These are phyloP conservation scores for Linaria vulgaris DNA, from an alignment of 257 asterid species.

Conservation along the genomic window DNA sequence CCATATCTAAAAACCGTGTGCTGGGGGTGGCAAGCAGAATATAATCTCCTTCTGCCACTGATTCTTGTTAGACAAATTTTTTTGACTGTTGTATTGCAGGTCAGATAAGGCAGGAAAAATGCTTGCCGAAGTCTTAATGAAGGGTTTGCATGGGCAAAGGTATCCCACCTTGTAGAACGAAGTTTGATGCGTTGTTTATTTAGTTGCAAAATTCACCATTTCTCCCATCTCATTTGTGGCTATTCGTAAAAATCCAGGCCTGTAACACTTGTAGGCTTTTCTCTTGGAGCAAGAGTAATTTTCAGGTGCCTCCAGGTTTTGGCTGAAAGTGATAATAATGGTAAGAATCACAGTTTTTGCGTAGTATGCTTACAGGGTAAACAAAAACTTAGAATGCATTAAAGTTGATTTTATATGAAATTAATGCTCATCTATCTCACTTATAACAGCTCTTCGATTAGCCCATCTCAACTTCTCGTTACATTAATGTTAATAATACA, in stretches of 20 bases:
- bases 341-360: slow-evolving; percentile 33
- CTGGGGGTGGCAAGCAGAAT: not conserved
- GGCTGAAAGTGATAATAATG: slow-evolving; percentile 60
- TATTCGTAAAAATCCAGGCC: slow-evolving; percentile 62
- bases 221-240: slow-evolving; percentile 21
- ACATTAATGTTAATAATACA: not conserved
- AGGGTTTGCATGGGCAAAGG: slow-evolving; percentile 91
- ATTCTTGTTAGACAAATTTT: not conserved
- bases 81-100: slow-evolving; percentile 42
- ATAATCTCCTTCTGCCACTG: slow-evolving; percentile 19
- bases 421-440: slow-evolving; percentile 3
- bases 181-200: slow-evolving; percentile 12
- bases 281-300: slow-evolving; percentile 95
- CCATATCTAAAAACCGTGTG: too few species aligned
- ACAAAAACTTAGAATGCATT: not conserved
- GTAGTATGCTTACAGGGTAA: slow-evolving; percentile 2
- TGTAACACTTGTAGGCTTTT: slow-evolving; percentile 91
- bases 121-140: slow-evolving; percentile 83
- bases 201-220: not conserved
- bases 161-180: slow-evolving; percentile 24
- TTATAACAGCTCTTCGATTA: not conserved
- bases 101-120: slow-evolving; percentile 90
- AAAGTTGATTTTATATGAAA: not conserved
- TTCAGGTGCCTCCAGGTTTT: slow-evolving; percentile 85
- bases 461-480: not conserved